phyloP scores from a whole-genome alignment of 1,284 basidiomycete species.

The Cutaneotrichosporon daszewskae region DNA sequence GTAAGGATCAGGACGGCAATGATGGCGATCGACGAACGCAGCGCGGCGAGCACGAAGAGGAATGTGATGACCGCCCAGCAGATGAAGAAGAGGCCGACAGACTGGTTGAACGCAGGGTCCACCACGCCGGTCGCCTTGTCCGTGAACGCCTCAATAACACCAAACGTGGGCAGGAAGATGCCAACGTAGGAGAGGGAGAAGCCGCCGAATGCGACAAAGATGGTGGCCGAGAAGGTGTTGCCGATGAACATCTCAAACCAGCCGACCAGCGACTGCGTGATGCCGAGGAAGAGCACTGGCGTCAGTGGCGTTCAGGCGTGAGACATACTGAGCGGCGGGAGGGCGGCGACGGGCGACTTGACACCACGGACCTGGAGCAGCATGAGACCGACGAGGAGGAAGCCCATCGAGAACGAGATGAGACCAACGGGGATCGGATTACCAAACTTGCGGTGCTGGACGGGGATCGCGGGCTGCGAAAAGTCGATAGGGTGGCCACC shows the following conservation, averaged over 20 bases:
- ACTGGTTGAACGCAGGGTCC: constrained; percentile 12
- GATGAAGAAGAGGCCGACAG: constrained; percentile 12
- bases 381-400: constrained; percentile 15
- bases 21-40: constrained; percentile 18
- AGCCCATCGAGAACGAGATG: constrained; percentile 9
- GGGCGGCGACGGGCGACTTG: constrained; percentile 4
- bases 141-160: constrained; percentile 7
- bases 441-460: constrained; percentile 21
- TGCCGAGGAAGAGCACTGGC: constrained; percentile 14
- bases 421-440: constrained; percentile 20
- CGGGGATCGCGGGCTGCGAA: constrained; percentile 20
- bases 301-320: not conserved
- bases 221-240: constrained; percentile 19
- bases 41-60: constrained; percentile 14
- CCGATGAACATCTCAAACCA: constrained; percentile 24
- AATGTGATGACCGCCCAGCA: constrained; percentile 14
- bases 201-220: constrained; percentile 16
- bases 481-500: constrained; percentile 23
- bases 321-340: constrained; percentile 11
- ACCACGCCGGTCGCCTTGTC: constrained; percentile 6
- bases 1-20: constrained; percentile 13
- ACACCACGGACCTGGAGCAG: constrained; percentile 11
- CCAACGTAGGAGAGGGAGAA: constrained; percentile 13
- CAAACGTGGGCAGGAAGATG: constrained; percentile 12
- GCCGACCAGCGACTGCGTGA: constrained; percentile 17